Base-by-base conservation (phyloP, 2,329 filamentous ascomycete species). In the Claviceps arundinis region DNA sequence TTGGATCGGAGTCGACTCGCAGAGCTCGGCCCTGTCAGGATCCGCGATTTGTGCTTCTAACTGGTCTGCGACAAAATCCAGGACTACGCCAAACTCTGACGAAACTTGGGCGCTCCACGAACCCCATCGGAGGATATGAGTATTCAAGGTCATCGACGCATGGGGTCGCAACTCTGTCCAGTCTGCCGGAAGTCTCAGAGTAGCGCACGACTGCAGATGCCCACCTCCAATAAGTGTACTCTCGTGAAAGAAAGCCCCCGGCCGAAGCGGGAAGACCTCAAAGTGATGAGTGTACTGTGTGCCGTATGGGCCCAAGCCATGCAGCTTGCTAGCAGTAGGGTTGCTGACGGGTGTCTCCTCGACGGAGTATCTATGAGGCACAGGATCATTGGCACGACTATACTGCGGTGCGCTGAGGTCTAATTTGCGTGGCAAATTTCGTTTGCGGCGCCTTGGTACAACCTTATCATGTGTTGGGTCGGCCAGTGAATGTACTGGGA, bases 201-300 rank as follows among this genome's bases (percentile, higher is more conserved):
- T 64, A 2, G 68, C 58, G 3, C 70, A 69, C 30, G 67, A 66
- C 17, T 50, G 48, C 17, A 55, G 17, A 4, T 49, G 63, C 1
- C 80, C 79, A 56, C 70, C 73, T 7, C 81, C 81, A 45, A 84
- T 65, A 30, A 83, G 61, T 0, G 80, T 84, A 50, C 70, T 75
- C 55, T 75, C 71, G 51, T 83, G 80, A 50, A 84, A 84, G 62
- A 74, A 83, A 0, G 77, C 71, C 3, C 74, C 74, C 6, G 64
- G 59, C 41, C 76, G 73, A 34, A 84, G 65, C 17, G 80, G 80
- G 50, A 82, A 81, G 4, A 79, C 64, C 46, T 83, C 79, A 55
- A 85, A 85, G 59, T 84, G 74, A 37, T 76, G 72, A 0, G 79
- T 77, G 60, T 84, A 84, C 24, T 73, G 70, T 1, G 77, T 79